Percentiles rank a stretch among this genome's conserved stretches.
Conservation (phyloP, 208 protist genomes). For the Trypanosoma theileri region DNA sequence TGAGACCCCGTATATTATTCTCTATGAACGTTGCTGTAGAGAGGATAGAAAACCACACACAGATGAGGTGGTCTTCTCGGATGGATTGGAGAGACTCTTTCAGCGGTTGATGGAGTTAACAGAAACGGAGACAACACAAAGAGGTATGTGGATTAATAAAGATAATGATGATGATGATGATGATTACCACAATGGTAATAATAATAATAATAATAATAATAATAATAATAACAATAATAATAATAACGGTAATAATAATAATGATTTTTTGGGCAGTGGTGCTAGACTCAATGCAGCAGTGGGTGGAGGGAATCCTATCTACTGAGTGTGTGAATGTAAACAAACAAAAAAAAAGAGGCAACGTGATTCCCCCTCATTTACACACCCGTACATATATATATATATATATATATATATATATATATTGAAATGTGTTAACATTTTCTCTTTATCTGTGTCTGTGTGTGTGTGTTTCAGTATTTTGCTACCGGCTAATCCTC, state of each 20-base stretch:
- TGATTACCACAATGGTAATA: too few species aligned
- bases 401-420: too few species aligned
- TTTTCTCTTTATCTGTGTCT: too few species aligned
- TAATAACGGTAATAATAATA: not conserved
- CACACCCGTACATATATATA: too few species aligned
- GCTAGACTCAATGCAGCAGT: not conserved
- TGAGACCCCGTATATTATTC: conserved; percentile 63
- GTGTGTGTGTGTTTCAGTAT: too few species aligned
- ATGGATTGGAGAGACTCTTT: conserved; percentile 10
- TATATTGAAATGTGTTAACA: too few species aligned
- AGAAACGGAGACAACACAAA: too few species aligned
- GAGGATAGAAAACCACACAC: not conserved
- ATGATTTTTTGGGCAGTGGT: not conserved
- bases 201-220: too few species aligned
- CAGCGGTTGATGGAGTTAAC: not conserved
- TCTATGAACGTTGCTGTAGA: conserved; percentile 53
- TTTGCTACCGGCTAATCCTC: too few species aligned
- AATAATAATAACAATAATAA: not conserved
- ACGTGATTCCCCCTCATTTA: too few species aligned
- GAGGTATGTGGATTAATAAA: too few species aligned
- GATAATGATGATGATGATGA: too few species aligned
- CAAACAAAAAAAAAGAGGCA: not conserved
- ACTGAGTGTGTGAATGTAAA: not conserved
- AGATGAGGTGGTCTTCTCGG: conserved; percentile 8
- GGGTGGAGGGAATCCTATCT: not conserved